Evolutionary conservation across 306 rosid genomes (phyloP).

Genomic region (Cucumis cinereus): DNA sequence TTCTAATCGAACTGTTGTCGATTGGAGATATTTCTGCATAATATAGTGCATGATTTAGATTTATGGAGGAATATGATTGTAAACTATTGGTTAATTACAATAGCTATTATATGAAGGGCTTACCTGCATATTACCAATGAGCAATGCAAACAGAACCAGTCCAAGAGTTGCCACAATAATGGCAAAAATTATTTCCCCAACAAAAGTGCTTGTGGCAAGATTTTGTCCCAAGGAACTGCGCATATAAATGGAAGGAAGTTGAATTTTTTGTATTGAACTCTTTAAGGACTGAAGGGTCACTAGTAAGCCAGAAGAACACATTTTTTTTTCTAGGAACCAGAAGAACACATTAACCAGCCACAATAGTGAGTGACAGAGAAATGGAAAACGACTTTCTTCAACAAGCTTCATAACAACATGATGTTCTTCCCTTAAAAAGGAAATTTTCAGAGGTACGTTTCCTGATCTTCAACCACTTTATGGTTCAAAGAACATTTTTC

Average conservation of each 20-base stretch:
- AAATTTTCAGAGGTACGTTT: background rate
- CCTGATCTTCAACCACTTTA: background rate
- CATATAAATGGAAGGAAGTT: background rate
- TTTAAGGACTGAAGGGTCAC: background rate
- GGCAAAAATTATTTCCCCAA: conserved; percentile 76
- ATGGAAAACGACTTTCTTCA: background rate
- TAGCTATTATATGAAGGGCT: conserved; percentile 6
- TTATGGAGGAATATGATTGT: background rate
- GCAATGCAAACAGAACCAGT: conserved; percentile 74
- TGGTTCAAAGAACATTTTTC: background rate
- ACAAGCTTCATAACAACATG: background rate
- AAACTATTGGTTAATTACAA: background rate
- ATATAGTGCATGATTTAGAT: background rate
- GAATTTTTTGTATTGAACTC: background rate
- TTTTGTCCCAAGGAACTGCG: conserved; percentile 91
- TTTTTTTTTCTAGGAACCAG: too few relatives aligned
- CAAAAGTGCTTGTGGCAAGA: conserved; percentile 73
- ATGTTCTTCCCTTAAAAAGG: background rate
- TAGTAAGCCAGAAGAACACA: background rate
- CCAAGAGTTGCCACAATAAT: conserved; percentile 73
- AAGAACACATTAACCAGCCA: background rate
- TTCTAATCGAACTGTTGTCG: conserved; percentile 67
- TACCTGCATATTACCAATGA: conserved; percentile 96
- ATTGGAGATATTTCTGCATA: conserved; percentile 75
- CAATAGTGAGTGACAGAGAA: background rate